A percentile compares a stretch with the other conserved stretches of the same genome.
Evolutionary conservation across 768 basidiomycete species (phyloP).

Genomic region (Artomyces pyxidatus): DNA sequence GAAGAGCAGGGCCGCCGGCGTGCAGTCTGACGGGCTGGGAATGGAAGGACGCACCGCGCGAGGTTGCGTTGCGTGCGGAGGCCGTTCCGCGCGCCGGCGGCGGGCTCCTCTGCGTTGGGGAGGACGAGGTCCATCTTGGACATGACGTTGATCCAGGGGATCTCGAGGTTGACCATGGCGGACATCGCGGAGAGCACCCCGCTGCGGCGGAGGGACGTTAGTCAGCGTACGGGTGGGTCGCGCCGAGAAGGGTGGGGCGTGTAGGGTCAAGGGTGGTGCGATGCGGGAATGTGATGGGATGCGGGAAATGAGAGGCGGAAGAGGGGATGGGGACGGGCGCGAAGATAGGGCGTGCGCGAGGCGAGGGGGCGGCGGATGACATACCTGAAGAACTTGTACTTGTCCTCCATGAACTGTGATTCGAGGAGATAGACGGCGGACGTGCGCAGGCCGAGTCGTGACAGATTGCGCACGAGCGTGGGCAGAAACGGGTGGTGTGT

Average conservation of each 20-base stretch:
- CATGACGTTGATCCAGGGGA: slow-evolving; percentile 97
- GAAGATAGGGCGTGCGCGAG: neutral
- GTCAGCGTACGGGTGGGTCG: neutral
- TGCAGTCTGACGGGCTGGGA: slow-evolving; percentile 6
- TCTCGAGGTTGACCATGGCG: slow-evolving; percentile 96
- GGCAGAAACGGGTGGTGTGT: slow-evolving; percentile 98
- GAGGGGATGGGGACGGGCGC: neutral
- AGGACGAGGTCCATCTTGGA: slow-evolving; percentile 98
- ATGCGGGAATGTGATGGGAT: neutral
- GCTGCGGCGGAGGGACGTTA: slow-evolving; percentile 33
- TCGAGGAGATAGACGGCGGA: slow-evolving; percentile 91
- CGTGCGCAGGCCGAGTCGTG: slow-evolving; percentile 73
- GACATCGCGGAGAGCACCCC: slow-evolving; percentile 98
- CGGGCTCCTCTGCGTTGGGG: slow-evolving; percentile 48
- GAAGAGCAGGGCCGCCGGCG: too few relatives aligned
- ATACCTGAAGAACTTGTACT: slow-evolving; percentile 94
- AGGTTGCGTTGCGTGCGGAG: slow-evolving; percentile 70
- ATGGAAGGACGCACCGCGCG: slow-evolving; percentile 47
- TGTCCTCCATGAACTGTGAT: slow-evolving; percentile 99
- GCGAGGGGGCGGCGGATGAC: slow-evolving; percentile 8
- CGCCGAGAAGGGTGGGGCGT: neutral
- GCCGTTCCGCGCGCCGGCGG: slow-evolving; percentile 57
- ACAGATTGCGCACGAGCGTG: slow-evolving; percentile 68
- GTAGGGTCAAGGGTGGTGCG: neutral
- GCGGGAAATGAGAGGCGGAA: too few relatives aligned